phyloP scores from a whole-genome alignment of 164 flowering plant genomes.

The Vitis amurensis region DNA sequence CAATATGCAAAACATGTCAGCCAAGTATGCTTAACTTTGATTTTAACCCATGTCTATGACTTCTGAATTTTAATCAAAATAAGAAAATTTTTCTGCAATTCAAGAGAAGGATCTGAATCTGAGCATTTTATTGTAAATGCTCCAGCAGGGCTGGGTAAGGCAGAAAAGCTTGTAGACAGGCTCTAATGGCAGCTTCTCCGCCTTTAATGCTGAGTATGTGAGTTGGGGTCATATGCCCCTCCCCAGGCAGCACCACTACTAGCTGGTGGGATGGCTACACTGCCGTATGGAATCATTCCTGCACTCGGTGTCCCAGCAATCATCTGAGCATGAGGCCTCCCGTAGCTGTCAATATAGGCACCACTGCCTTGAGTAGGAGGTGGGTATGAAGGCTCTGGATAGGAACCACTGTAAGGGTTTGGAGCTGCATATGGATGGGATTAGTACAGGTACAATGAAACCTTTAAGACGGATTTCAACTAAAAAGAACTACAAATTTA shows the following conservation, averaged over 20 bases:
- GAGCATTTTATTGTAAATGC: too few species aligned
- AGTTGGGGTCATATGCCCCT: conserved; percentile 22
- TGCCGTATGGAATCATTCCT: conserved; percentile 25
- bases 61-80: too few species aligned
- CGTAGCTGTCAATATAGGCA: conserved; percentile 35
- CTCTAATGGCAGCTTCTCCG: too few species aligned
- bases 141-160: too few species aligned
- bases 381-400: conserved; percentile 38
- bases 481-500: background rate
- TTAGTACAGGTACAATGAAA: background rate
- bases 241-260: conserved; percentile 19
- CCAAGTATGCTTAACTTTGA: too few species aligned
- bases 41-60: too few species aligned
- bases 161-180: too few species aligned
- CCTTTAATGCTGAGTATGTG: too few species aligned
- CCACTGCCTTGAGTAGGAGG: conserved; percentile 24
- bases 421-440: conserved; percentile 27
- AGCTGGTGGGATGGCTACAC: conserved; percentile 10
- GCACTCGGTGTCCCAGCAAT: conserved; percentile 24
- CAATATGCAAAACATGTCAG: too few species aligned
- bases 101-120: too few species aligned
- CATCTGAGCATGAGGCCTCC: conserved; percentile 33
- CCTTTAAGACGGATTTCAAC: background rate
- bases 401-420: conserved; percentile 30
- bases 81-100: too few species aligned